Evolutionary conservation across 345 rosid genomes (phyloP), one percentile per base, ranked within the genome.

Genomic region (Trapa incisa): DNA sequence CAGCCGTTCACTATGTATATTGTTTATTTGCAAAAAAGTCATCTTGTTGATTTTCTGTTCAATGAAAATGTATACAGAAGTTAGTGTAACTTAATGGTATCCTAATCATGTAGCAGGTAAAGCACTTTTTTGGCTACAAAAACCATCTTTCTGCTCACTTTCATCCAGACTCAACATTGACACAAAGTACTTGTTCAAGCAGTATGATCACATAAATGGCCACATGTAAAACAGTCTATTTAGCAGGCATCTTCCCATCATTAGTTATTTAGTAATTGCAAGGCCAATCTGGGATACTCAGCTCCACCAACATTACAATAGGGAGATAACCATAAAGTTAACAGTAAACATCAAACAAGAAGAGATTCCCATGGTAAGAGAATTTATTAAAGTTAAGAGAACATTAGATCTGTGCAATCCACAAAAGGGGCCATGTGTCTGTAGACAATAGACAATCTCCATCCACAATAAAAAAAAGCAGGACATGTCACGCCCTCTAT

Each of bases 41-140:
- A 22, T 22, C 29, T 22, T 17, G 36, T 58, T 58, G n/a, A 29
- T 22, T 22, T 58, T 58, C 10, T 58, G 29, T 32, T 17, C 43
- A 68, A 70, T 45, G 71, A 74, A 17, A 70, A 61, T 68, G 73
- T 76, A 75, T 71, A 75, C 73, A 11, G 68, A 77, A 71, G 75
- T 85, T 77, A 87, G 82, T 84, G 50, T 73, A 70, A 91, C 98
- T 86, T 89, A 89, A 83, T 73, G 73, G 71, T 79, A 88, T 86
- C 88, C 98, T 89, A 87, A 85, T 71, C 78, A 57, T 68, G 73
- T 73, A 81, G 85, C 95, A 84, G 29, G 29, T 22, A 22, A 22
- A 22, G 29, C 84, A 81, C 95, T 80, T 85, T 89, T 79, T 65
- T 68, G 73, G 67, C 85, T 87, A 87, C 85, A 81, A 87, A 86